These are phyloP conservation scores for Macrocystidia cucumis DNA, from an alignment of 1,284 basidiomycete genomes.

Conservation along the genomic window DNA sequence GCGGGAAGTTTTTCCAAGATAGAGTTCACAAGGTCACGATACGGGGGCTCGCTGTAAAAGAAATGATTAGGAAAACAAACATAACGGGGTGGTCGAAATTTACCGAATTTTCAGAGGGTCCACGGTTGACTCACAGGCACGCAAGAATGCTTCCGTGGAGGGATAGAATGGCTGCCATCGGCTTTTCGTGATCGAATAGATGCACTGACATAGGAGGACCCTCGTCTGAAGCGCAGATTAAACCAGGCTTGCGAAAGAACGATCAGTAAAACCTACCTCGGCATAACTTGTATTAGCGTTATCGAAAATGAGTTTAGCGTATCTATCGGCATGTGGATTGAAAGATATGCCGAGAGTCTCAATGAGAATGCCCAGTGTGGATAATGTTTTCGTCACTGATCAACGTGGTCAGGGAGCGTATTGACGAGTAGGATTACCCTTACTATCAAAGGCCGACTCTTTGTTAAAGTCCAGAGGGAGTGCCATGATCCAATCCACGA, in stretches of 20 bases:
- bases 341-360: conserved; percentile 58
- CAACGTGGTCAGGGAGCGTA: conserved; percentile 8
- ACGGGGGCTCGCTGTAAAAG: conserved; percentile 41
- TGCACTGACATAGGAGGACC: conserved; percentile 59
- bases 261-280: conserved; percentile 51
- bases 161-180: conserved; percentile 76
- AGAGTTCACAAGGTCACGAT: conserved; percentile 46
- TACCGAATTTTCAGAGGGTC: conserved; percentile 67
- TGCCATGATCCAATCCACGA: conserved; percentile 79
- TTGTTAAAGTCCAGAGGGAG: conserved; percentile 76
- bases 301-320: conserved; percentile 65
- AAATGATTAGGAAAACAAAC: conserved; percentile 6
- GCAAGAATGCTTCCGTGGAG: conserved; percentile 57
- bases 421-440: conserved; percentile 17
- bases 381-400: conserved; percentile 66
- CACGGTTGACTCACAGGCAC: conserved; percentile 46
- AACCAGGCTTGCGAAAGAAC: too few relatives aligned
- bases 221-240: conserved; percentile 73
- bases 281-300: conserved; percentile 79
- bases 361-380: conserved; percentile 50
- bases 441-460: conserved; percentile 72
- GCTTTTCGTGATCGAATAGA: conserved; percentile 54
- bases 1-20: conserved; percentile 52
- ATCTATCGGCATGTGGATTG: conserved; percentile 57
- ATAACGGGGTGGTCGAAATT: too few relatives aligned